phyloP scores from a whole-genome alignment of 129 eudicot species.

The Pulicaria dysenterica region DNA sequence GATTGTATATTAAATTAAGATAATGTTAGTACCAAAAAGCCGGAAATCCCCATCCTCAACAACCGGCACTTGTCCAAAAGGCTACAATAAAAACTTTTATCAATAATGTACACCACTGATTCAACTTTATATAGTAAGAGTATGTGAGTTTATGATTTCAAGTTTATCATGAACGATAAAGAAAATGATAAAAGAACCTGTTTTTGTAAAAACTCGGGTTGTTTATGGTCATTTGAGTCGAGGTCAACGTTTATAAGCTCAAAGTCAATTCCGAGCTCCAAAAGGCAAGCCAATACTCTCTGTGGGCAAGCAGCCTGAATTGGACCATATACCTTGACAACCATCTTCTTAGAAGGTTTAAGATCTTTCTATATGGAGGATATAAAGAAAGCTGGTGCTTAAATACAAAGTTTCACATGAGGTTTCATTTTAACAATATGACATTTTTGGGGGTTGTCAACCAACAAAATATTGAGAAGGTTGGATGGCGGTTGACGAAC shows the following conservation, averaged over 20 bases:
- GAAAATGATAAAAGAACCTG: slow-evolving; percentile 21
- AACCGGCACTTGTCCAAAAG: slow-evolving; percentile 86
- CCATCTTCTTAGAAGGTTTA: slow-evolving; percentile 43
- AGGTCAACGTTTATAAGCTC: slow-evolving; percentile 67
- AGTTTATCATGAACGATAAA: too few species aligned
- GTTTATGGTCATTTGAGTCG: slow-evolving; percentile 59
- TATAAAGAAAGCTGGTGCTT: slow-evolving; percentile 2
- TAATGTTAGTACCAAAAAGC: slow-evolving; percentile 59
- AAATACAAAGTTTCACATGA: slow-evolving; percentile 12
- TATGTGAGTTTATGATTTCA: not conserved
- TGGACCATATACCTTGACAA: slow-evolving; percentile 71
- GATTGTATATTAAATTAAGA: not conserved
- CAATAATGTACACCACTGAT: not conserved
- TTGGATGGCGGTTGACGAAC: slow-evolving; percentile 28
- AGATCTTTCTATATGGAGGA: slow-evolving; percentile 21
- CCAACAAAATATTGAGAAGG: slow-evolving; percentile 23
- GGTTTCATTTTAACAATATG: not conserved
- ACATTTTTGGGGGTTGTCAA: slow-evolving; percentile 33
- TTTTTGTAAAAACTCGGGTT: slow-evolving; percentile 48
- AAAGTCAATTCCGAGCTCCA: slow-evolving; percentile 60
- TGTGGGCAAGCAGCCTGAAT: slow-evolving; percentile 66
- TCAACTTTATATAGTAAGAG: not conserved
- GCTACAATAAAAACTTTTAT: slow-evolving; percentile 43
- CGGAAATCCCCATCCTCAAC: slow-evolving; percentile 77
- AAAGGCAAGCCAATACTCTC: slow-evolving; percentile 72